A percentile compares a stretch with the other conserved stretches of the same genome.
phyloP scores from a whole-genome alignment of 768 basidiomycete species.

The Phanerodontia chrysosporium region DNA sequence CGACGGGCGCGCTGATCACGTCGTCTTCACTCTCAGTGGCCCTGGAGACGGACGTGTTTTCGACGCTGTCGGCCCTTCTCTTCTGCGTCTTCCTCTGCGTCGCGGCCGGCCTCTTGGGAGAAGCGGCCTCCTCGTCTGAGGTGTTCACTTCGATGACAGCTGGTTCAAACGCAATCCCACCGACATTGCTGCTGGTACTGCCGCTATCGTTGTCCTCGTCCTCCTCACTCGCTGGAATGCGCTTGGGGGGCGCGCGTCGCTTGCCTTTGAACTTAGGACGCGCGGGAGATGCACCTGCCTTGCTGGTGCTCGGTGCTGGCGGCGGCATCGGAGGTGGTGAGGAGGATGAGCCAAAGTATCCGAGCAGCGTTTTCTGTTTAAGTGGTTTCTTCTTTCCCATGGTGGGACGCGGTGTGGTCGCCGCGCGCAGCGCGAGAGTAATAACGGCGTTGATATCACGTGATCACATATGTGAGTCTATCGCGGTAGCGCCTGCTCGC shows the following conservation, averaged over 20 bases:
- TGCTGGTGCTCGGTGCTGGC: background rate
- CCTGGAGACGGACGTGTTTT: background rate
- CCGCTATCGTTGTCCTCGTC: background rate
- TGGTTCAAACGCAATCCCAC: conserved; percentile 48
- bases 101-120: conserved; percentile 17
- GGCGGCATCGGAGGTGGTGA: background rate
- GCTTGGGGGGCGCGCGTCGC: background rate
- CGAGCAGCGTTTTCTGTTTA: conserved; percentile 43
- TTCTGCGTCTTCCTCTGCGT: conserved; percentile 14
- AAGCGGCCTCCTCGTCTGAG: conserved; percentile 14
- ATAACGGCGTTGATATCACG: background rate
- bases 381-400: conserved; percentile 13
- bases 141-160: conserved; percentile 13
- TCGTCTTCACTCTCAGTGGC: conserved; percentile 10
- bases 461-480: background rate
- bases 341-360: conserved; percentile 19
- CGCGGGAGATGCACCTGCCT: background rate
- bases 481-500: background rate
- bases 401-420: background rate
- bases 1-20: conserved; percentile 8
- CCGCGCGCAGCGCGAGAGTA: background rate
- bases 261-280: background rate
- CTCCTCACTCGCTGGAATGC: background rate
- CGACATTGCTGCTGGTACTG: conserved; percentile 40
- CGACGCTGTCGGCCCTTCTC: conserved; percentile 15